phyloP scores from a whole-genome alignment of 148 eudicot genomes.

The Vaccinium vitisidaea region DNA sequence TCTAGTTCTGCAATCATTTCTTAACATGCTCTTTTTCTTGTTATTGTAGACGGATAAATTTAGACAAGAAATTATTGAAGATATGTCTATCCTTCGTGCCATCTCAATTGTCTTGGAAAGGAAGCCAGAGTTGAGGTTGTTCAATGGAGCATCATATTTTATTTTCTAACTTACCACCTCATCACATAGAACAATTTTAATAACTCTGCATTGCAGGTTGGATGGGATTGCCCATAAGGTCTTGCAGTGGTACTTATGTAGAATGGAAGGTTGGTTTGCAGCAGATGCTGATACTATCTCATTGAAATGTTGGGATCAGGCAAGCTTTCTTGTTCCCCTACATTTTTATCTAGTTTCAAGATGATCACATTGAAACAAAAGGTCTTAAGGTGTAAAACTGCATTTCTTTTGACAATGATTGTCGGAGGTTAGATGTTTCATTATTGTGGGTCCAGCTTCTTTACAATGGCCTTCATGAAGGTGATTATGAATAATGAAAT shows the following conservation, averaged over 20 bases:
- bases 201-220: conserved; percentile 48
- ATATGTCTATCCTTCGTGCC: conserved; percentile 74
- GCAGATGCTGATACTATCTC: conserved; percentile 98
- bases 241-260: conserved; percentile 98
- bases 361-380: background rate
- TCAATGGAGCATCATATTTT: conserved; percentile 1
- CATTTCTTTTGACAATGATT: background rate
- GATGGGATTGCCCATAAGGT: conserved; percentile 93
- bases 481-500: background rate
- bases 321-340: conserved; percentile 17
- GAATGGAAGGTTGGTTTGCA: conserved; percentile 99
- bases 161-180: background rate
- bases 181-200: background rate
- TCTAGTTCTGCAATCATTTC: conserved; percentile 7
- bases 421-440: background rate
- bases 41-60: conserved; percentile 57
- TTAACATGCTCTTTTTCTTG: conserved; percentile 6
- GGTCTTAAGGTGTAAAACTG: background rate
- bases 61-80: conserved; percentile 64
- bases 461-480: background rate
- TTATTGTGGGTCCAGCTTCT: background rate
- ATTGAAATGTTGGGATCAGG: conserved; percentile 91
- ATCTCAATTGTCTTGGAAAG: conserved; percentile 81
- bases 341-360: background rate
- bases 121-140: conserved; percentile 75